Conservation (phyloP, 148 eudicot species). For the Fagopyrum homotropicum region DNA sequence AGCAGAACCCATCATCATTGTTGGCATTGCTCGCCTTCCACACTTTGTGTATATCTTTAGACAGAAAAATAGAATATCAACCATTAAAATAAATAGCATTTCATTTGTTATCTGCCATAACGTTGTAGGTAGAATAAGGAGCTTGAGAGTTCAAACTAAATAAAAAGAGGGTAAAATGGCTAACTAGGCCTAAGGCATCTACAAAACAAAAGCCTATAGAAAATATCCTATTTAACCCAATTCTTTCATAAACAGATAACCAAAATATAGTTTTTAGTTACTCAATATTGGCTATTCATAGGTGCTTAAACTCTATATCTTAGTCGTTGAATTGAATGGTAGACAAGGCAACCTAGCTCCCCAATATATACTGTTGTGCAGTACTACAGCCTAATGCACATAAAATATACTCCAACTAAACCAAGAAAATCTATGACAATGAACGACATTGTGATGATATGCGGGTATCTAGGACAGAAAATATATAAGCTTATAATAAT, state of each 20-base stretch:
- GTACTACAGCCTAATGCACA: neutral
- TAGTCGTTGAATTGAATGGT: neutral
- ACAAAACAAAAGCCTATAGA: no score
- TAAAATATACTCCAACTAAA: neutral
- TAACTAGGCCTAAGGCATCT: no score
- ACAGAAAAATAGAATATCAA: neutral
- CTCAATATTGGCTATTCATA: neutral
- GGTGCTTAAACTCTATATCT: neutral
- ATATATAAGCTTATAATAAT: neutral
- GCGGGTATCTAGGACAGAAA: neutral
- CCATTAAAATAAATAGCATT: neutral
- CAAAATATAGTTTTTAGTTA: neutral
- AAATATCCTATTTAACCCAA: no score
- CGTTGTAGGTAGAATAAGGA: neutral
- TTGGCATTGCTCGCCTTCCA: conserved; percentile 92
- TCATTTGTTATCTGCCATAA: neutral
- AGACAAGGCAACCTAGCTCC: neutral
- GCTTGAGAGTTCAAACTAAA: neutral
- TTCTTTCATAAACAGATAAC: neutral
- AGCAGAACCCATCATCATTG: conserved; percentile 91
- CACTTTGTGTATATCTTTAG: conserved; percentile 80
- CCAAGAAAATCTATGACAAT: neutral
- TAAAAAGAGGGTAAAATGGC: no score
- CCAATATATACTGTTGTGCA: neutral
- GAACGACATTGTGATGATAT: neutral